These are phyloP conservation scores for Arachnopeziza araneosa DNA, from an alignment of 2,329 filamentous ascomycete species.

Conservation along the genomic window DNA sequence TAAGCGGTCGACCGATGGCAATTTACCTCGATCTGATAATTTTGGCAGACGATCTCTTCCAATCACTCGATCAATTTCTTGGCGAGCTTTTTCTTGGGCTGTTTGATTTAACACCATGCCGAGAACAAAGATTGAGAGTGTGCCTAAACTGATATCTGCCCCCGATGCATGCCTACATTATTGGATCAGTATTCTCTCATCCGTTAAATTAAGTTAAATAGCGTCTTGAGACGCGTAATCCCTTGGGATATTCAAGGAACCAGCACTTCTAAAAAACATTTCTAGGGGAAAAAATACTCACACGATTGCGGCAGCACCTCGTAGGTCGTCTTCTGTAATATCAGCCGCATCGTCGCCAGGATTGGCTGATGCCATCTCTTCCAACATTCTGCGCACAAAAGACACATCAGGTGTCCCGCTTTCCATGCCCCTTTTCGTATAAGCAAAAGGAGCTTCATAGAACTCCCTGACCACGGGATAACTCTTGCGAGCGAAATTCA, in stretches of 20 bases:
- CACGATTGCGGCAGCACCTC: neutral
- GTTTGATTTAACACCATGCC: conserved; percentile 33
- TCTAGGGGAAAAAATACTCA: neutral
- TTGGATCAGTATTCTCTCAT: neutral
- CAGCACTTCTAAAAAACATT: too few relatives aligned
- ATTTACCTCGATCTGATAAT: conserved; percentile 41
- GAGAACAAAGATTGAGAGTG: conserved; percentile 37
- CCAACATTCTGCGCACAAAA: neutral
- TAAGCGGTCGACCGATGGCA: conserved; percentile 42
- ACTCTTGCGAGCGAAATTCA: neutral
- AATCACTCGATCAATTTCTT: conserved; percentile 42
- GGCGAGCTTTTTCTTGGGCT: conserved; percentile 42
- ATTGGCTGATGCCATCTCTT: neutral
- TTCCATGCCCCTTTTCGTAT: neutral
- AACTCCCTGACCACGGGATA: neutral
- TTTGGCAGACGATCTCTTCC: conserved; percentile 40
- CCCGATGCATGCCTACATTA: conserved; percentile 22
- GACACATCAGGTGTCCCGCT: neutral
- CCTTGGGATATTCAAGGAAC: too few relatives aligned
- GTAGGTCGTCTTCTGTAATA: neutral
- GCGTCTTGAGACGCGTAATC: too few relatives aligned
- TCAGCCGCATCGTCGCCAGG: neutral
- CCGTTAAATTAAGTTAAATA: neutral
- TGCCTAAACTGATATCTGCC: conserved; percentile 34
- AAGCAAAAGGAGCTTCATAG: neutral